A percentile compares a stretch with the other conserved stretches of the same genome.
These are phyloP conservation scores for Penstemon eatonii DNA, from an alignment of 257 asterid species.

Conservation along the genomic window DNA sequence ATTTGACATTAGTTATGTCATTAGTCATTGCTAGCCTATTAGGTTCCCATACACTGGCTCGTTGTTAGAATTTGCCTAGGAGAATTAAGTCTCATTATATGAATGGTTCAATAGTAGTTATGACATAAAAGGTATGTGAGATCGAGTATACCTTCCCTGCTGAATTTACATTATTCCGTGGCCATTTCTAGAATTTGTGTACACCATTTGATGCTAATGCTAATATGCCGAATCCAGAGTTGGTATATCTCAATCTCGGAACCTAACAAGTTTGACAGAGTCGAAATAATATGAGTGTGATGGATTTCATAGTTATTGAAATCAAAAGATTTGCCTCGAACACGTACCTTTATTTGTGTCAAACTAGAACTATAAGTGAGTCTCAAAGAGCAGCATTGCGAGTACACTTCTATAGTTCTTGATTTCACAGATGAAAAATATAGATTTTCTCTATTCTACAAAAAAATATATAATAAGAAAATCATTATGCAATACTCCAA, in stretches of 20 bases:
- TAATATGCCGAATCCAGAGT: constrained; percentile 56
- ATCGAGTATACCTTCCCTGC: constrained; percentile 44
- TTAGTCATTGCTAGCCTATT: constrained; percentile 64
- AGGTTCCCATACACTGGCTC: not conserved
- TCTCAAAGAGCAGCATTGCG: constrained; percentile 58
- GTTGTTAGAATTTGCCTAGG: constrained; percentile 52
- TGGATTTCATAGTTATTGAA: not conserved
- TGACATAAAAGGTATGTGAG: not conserved
- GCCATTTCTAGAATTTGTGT: constrained; percentile 72
- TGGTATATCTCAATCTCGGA: constrained; percentile 53
- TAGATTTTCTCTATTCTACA: constrained; percentile 55
- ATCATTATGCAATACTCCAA: constrained; percentile 1
- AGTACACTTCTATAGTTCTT: constrained; percentile 50
- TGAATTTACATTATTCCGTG: constrained; percentile 46
- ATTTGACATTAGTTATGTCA: constrained; percentile 49
- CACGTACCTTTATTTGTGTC: constrained; percentile 45
- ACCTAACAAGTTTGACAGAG: constrained; percentile 31
- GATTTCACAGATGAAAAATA: constrained; percentile 49
- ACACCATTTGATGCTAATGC: constrained; percentile 61
- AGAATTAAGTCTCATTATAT: constrained; percentile 8
- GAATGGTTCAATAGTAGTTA: not conserved
- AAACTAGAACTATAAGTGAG: constrained; percentile 39
- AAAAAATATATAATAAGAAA: constrained; percentile 21
- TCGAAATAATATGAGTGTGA: too few species aligned
- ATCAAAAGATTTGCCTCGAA: constrained; percentile 2